These are phyloP conservation scores for Skeletonema potamos DNA, from an alignment of 108 stramenopile species.

Conservation along the genomic window DNA sequence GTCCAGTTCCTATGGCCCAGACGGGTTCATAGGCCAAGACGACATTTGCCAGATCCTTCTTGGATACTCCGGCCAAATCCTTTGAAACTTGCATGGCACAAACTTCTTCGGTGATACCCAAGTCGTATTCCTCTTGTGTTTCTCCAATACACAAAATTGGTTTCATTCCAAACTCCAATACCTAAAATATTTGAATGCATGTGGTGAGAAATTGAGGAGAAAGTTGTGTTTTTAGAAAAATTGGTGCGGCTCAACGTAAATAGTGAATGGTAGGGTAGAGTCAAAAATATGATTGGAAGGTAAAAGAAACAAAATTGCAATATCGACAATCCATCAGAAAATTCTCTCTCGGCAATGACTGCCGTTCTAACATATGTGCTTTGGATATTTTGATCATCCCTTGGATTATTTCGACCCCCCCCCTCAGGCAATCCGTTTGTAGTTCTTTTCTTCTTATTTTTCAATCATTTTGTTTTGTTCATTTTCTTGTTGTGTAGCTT, in stretches of 20 bases:
- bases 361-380: conserved; percentile 5
- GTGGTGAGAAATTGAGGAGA: neutral
- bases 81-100: conserved; percentile 64
- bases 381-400: neutral
- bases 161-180: conserved; percentile 51
- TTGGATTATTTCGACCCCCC: neutral
- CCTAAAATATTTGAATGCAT: neutral
- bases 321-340: neutral
- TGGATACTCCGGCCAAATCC: conserved; percentile 61
- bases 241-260: too few relatives aligned
- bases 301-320: neutral
- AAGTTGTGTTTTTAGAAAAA: neutral
- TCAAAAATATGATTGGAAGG: too few relatives aligned
- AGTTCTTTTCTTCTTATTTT: neutral
- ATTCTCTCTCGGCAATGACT: neutral
- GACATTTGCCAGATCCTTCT: conserved; percentile 49
- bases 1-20: conserved; percentile 93
- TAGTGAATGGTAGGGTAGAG: too few relatives aligned
- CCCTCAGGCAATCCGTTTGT: neutral
- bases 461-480: neutral
- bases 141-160: conserved; percentile 80
- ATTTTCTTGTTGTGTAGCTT: neutral
- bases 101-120: conserved; percentile 50
- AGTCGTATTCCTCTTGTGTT: conserved; percentile 62
- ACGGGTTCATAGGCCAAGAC: conserved; percentile 94